phyloP scores from a whole-genome alignment of 73 alveolate genomes.

The Effrenium voratum region DNA sequence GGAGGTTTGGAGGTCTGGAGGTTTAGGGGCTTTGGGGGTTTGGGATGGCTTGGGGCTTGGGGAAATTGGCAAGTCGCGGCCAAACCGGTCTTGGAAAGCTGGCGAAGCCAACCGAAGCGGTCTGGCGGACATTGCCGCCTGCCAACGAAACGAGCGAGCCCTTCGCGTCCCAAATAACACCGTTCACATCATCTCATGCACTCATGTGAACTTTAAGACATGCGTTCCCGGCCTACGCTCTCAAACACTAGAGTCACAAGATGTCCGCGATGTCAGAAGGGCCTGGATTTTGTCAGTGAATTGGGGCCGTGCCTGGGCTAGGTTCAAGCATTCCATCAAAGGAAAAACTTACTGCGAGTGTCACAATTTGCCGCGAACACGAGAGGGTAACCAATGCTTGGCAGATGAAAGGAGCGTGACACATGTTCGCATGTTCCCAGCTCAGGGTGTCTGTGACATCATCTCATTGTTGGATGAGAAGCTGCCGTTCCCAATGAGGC shows the following conservation, averaged over 20 bases:
- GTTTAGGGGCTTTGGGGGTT: neutral
- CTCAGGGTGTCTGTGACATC: constrained; percentile 54
- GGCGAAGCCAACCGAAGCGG: too few species aligned
- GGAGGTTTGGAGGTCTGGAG: neutral
- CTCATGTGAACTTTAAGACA: too few species aligned
- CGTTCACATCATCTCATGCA: too few species aligned
- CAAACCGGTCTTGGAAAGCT: too few species aligned
- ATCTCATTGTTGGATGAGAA: constrained; percentile 72
- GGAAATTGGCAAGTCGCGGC: too few species aligned
- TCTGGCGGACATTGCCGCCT: neutral
- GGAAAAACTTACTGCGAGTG: too few species aligned
- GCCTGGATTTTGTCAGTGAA: neutral
- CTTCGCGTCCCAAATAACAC: neutral
- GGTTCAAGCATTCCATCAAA: too few species aligned
- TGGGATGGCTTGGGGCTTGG: neutral
- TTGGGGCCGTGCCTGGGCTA: too few species aligned
- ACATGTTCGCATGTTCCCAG: neutral
- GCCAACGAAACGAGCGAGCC: neutral
- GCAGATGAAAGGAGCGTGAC: neutral
- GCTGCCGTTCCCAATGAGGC: constrained; percentile 20
- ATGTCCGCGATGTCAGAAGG: neutral
- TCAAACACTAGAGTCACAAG: neutral
- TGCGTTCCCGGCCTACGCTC: too few species aligned
- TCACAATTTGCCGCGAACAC: too few species aligned
- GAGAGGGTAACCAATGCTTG: too few species aligned